A percentile compares a stretch with the other conserved stretches of the same genome.
phyloP scores from a whole-genome alignment of 805 yeast species.

The Scheffersomyces spartinae region DNA sequence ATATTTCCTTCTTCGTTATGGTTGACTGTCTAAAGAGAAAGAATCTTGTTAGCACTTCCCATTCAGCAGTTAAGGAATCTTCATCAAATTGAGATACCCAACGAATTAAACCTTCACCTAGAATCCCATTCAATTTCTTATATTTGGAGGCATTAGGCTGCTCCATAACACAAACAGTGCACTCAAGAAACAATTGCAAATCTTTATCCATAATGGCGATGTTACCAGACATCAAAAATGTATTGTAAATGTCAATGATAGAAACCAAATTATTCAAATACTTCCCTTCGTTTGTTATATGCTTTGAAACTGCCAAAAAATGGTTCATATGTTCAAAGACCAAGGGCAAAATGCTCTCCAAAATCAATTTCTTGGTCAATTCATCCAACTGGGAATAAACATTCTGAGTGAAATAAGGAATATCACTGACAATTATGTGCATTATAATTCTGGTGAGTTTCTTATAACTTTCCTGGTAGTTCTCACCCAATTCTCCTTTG shows the following conservation, averaged over 20 bases:
- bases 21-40: too few species aligned
- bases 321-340: conserved; percentile 24
- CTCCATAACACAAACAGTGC: conserved; percentile 4
- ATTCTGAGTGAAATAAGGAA: conserved; percentile 18
- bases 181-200: conserved; percentile 9
- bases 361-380: conserved; percentile 20
- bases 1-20: too few species aligned
- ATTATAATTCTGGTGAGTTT: conserved; percentile 16
- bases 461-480: conserved; percentile 16
- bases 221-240: conserved; percentile 7
- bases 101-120: not conserved
- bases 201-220: too few species aligned
- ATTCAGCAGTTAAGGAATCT: too few species aligned
- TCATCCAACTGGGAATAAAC: conserved; percentile 18
- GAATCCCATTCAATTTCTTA: conserved; percentile 2
- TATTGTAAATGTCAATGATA: conserved; percentile 8
- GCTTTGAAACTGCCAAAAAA: conserved; percentile 19
- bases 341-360: conserved; percentile 23
- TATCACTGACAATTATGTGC: conserved; percentile 20
- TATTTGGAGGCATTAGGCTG: conserved; percentile 11
- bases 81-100: too few species aligned
- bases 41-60: too few species aligned
- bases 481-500: conserved; percentile 16
- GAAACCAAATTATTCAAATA: conserved; percentile 10
- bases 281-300: conserved; percentile 22